A percentile compares a stretch with the other conserved stretches of the same genome.
Evolutionary conservation across 305 asterid species (phyloP).

Genomic region (Fraxinus albicans): DNA sequence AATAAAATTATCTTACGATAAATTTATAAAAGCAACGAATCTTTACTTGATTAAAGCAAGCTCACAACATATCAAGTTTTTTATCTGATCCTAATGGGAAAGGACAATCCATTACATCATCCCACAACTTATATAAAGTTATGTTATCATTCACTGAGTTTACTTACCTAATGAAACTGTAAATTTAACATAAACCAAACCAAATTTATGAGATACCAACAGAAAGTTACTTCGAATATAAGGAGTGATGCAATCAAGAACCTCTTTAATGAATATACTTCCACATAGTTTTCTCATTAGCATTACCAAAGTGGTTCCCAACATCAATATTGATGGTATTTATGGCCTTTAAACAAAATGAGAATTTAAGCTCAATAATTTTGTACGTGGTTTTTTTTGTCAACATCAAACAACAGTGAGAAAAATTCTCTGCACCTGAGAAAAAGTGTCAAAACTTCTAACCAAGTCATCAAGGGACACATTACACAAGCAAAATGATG

Average conservation of each 20-base stretch:
- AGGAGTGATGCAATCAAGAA: slow-evolving; percentile 8
- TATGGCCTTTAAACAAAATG: neutral
- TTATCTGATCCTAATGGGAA: neutral
- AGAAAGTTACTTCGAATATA: slow-evolving; percentile 4
- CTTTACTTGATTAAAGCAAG: slow-evolving; percentile 12
- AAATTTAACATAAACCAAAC: neutral
- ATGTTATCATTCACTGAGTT: neutral
- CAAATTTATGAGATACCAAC: neutral
- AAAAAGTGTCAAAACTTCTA: neutral
- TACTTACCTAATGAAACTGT: neutral
- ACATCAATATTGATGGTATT: neutral
- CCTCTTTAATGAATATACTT: neutral
- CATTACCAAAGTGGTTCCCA: slow-evolving; percentile 2
- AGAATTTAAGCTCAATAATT: neutral
- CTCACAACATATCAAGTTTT: neutral
- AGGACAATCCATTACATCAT: neutral
- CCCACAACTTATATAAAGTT: neutral
- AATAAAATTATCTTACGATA: neutral
- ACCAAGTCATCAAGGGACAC: neutral
- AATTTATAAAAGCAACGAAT: neutral
- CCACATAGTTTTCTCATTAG: neutral
- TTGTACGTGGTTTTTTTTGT: neutral
- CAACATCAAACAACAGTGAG: neutral
- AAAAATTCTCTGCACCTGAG: neutral
- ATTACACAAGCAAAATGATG: slow-evolving; percentile 15